Conservation (phyloP, 2,329 filamentous ascomycete genomes). For the Alternaria sp. region DNA sequence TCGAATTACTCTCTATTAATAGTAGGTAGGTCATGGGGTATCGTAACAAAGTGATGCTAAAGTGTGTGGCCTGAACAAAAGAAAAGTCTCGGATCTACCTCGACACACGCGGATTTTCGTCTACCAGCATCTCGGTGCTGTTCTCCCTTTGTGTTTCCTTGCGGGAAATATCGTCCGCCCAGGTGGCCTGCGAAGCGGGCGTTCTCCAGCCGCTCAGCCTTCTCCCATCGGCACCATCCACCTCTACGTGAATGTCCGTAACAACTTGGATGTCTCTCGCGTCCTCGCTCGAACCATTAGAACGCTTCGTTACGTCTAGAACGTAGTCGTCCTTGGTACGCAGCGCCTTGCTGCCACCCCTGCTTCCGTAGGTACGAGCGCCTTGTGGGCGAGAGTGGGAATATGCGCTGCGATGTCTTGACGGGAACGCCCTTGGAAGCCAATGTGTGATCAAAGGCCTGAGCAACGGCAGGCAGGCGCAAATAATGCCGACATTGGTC, state of each 20-base stretch:
- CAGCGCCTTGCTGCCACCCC: constrained; percentile 3
- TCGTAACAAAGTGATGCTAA: constrained; percentile 1
- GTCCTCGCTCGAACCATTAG: neutral
- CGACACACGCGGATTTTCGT: neutral
- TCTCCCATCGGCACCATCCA: constrained; percentile 18
- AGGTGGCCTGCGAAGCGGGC: neutral
- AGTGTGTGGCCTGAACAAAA: neutral
- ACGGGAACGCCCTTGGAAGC: constrained; percentile 31
- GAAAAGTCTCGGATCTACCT: neutral
- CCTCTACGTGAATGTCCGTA: constrained; percentile 29
- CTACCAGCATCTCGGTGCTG: constrained; percentile 6
- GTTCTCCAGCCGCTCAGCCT: constrained; percentile 17
- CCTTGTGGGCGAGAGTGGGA: constrained; percentile 8
- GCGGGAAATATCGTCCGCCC: neutral
- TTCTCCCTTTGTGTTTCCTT: constrained; percentile 2
- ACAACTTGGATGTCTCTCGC: constrained; percentile 32
- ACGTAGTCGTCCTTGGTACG: constrained; percentile 11
- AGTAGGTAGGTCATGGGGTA: constrained; percentile 3
- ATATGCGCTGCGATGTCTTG: constrained; percentile 16
- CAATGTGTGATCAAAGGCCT: constrained; percentile 34
- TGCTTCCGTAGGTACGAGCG: constrained; percentile 21
- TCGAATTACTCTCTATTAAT: neutral
- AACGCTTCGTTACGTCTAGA: constrained; percentile 6
- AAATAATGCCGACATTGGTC: constrained; percentile 42
- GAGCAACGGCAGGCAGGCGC: constrained; percentile 41